These are phyloP conservation scores for Rhodotorula glutinis DNA, from an alignment of 1,284 basidiomycete species.

Conservation along the genomic window DNA sequence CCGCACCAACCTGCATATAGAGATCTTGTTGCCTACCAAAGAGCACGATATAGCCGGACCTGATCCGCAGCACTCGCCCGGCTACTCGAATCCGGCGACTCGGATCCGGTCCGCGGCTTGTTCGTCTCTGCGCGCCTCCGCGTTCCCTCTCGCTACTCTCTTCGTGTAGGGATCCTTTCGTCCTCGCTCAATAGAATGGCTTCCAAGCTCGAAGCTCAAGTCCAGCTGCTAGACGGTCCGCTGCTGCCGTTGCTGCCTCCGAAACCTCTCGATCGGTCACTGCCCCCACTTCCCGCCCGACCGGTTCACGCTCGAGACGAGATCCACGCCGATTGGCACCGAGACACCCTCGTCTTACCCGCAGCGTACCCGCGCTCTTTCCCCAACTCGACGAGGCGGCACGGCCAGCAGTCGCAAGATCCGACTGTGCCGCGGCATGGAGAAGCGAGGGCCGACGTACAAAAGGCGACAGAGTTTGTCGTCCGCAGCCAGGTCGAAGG, in stretches of 20 bases:
- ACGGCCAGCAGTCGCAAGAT: background rate
- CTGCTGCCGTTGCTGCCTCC: conserved; percentile 25
- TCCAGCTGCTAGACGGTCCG: conserved; percentile 5
- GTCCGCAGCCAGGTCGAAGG: conserved; percentile 22
- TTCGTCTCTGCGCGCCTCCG: too few relatives aligned
- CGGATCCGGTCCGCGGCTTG: too few relatives aligned
- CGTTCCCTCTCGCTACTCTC: too few relatives aligned
- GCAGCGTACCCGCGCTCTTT: conserved; percentile 35
- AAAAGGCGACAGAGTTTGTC: conserved; percentile 13
- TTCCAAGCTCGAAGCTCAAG: conserved; percentile 9
- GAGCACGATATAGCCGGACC: too few relatives aligned
- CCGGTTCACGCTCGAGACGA: conserved; percentile 1
- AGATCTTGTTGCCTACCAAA: too few relatives aligned
- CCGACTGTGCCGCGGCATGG: conserved; percentile 1
- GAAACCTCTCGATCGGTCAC: conserved; percentile 9
- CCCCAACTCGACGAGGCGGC: conserved; percentile 2
- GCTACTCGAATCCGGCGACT: too few relatives aligned
- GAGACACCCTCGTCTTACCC: conserved; percentile 23
- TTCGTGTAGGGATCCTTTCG: too few relatives aligned
- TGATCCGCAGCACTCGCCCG: too few relatives aligned
- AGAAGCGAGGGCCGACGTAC: conserved; percentile 4
- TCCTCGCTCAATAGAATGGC: background rate
- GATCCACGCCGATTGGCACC: conserved; percentile 27
- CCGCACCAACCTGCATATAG: too few relatives aligned
- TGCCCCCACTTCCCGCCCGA: conserved; percentile 18